Evolutionary conservation across 306 rosid genomes (phyloP), one percentile per base, ranked within the genome.

Genomic region (Vigna unguiculata): DNA sequence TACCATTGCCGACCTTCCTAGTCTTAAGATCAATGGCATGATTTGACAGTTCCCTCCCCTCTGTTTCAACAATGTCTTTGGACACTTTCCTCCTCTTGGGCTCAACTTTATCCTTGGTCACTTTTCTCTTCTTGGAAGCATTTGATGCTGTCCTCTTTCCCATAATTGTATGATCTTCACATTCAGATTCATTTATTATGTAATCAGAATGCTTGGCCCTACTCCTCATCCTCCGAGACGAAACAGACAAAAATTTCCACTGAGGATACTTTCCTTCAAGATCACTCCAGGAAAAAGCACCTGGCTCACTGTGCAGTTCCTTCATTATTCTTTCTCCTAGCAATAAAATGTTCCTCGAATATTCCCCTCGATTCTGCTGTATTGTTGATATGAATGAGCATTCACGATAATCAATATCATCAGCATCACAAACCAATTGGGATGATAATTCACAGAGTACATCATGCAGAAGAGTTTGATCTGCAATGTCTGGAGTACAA

Each of bases 201-300:
- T 72, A 83, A 72, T 76, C 82, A 68, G 36, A 64, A 46, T 61
- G 36, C 17, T 81, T 85, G 80, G 76, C 85, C 68, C 83, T 82
- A 81, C 85, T 92, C 71, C 97, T 82, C 75, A 75, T 85, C 82
- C 96, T 86, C 71, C 80, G 89, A 38, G 90, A 80, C 46, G 86
- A 74, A 78, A 78, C 82, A 49, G 82, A 41, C 80, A 86, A 83
- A 84, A 82, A 86, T 63, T 84, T 90, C 93, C 93, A 87, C 58
- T 0, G 41, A 60, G 85, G 85, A 69, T 38, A 40, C 86, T 87
- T 88, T 81, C 85, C 91, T 47, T 81, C 78, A 59, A 87, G 79
- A 78, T 86, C 78, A 54, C 81, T 73, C 97, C 97, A 92, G 71
- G 83, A 90, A 71, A 81, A 45, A 58, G 22, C 49, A 45, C 84